A percentile compares a stretch with the other conserved stretches of the same genome.
These are phyloP conservation scores for Suillus paluster DNA, from an alignment of 768 basidiomycete species.

Conservation along the genomic window DNA sequence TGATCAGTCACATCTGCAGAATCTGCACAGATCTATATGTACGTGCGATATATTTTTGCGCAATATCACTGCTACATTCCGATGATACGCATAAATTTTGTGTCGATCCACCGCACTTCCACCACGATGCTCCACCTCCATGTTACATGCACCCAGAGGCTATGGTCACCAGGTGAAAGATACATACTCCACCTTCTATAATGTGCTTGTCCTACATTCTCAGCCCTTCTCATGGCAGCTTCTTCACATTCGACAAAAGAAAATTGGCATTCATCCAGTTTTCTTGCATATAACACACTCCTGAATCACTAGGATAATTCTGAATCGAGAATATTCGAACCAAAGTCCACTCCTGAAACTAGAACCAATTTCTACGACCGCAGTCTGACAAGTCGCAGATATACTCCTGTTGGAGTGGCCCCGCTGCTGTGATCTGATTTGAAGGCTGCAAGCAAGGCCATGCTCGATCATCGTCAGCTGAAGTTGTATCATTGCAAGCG, in stretches of 20 bases:
- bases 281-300: not conserved
- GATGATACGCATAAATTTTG: slow-evolving; percentile 1
- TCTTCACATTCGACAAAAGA: not conserved
- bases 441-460: too few relatives aligned
- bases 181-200: not conserved
- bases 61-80: too few relatives aligned
- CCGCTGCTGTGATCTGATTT: too few relatives aligned
- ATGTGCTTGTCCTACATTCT: not conserved
- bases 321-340: too few relatives aligned
- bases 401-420: slow-evolving; percentile 31
- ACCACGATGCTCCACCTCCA: not conserved
- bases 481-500: slow-evolving; percentile 26
- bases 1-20: too few relatives aligned
- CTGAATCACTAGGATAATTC: too few relatives aligned
- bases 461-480: slow-evolving; percentile 25
- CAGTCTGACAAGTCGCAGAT: too few relatives aligned
- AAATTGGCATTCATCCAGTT: not conserved
- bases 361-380: too few relatives aligned
- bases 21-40: too few relatives aligned
- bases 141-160: not conserved
- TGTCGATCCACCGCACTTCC: not conserved
- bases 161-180: not conserved
- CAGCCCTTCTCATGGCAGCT: not conserved
- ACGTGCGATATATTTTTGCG: too few relatives aligned
- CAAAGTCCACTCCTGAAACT: too few relatives aligned